Conservation (phyloP, 2,329 filamentous ascomycete genomes). For the Aspergillus hiratsukae region DNA sequence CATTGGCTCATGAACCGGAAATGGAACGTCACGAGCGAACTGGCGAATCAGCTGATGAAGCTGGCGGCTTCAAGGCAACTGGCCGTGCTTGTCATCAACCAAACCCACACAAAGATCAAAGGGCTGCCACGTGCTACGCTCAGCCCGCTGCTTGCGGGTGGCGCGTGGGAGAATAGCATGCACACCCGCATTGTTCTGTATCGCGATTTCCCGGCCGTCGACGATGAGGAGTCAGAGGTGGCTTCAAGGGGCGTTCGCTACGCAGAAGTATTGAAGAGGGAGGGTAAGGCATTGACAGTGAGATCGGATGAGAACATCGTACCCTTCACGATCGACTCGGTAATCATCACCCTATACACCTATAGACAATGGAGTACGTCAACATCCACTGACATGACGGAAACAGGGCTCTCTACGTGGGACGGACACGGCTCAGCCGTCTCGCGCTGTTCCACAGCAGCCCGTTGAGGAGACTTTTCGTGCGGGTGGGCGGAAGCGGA, state of each 20-base stretch:
- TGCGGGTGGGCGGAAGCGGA: conserved; percentile 35
- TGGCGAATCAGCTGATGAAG: conserved; percentile 60
- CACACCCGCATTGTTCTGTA: conserved; percentile 72
- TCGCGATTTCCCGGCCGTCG: conserved; percentile 60
- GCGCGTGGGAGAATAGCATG: conserved; percentile 75
- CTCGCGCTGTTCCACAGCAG: conserved; percentile 5
- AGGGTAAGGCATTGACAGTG: conserved; percentile 45
- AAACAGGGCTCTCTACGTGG: conserved; percentile 13
- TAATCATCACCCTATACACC: conserved; percentile 15
- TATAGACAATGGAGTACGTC: background rate
- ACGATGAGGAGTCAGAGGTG: conserved; percentile 29
- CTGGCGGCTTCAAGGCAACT: conserved; percentile 69
- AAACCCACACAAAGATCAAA: conserved; percentile 77
- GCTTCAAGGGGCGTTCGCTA: conserved; percentile 51
- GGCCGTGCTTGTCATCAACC: conserved; percentile 70
- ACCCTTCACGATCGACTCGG: conserved; percentile 38
- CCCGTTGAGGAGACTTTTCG: conserved; percentile 5
- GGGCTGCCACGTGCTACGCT: conserved; percentile 62
- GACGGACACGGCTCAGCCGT: conserved; percentile 4
- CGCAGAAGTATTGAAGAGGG: conserved; percentile 61
- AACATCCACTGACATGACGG: background rate
- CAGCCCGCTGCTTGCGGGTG: conserved; percentile 68
- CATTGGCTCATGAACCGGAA: conserved; percentile 32
- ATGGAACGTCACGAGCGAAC: conserved; percentile 62
- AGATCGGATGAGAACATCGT: conserved; percentile 30